These are phyloP conservation scores for Cymbomonas tetramitiformis DNA, from an alignment of 139 green algal species.

Conservation along the genomic window DNA sequence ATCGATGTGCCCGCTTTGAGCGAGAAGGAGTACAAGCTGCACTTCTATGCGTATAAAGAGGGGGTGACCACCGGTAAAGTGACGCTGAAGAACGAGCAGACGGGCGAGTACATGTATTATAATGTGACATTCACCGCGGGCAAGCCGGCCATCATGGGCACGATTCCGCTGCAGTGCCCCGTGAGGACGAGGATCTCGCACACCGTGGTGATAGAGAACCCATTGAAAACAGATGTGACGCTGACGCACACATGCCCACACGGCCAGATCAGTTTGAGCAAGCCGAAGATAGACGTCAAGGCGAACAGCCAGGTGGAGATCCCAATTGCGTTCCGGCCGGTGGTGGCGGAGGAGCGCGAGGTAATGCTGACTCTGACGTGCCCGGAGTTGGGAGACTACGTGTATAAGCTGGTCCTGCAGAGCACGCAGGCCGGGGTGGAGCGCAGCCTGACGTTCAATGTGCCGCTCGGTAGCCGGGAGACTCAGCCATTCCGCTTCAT, in stretches of 20 bases:
- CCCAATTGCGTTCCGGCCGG: slow-evolving; percentile 44
- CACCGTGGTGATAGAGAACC: no score
- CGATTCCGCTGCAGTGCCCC: slow-evolving; percentile 35
- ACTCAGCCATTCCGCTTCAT: slow-evolving; percentile 50
- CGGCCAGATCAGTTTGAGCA: slow-evolving; percentile 14
- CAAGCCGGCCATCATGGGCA: slow-evolving; percentile 27
- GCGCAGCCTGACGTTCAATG: slow-evolving; percentile 40
- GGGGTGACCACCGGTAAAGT: slow-evolving; percentile 30
- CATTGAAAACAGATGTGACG: no score
- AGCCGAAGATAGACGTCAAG: no score
- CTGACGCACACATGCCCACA: slow-evolving; percentile 25
- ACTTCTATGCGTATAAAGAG: slow-evolving; percentile 40
- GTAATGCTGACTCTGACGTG: slow-evolving; percentile 39
- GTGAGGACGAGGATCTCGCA: no score
- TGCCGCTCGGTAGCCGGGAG: slow-evolving; percentile 45
- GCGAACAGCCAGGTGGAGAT: slow-evolving; percentile 20
- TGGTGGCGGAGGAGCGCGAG: slow-evolving; percentile 36
- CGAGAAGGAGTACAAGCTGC: slow-evolving; percentile 49
- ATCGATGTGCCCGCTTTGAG: slow-evolving; percentile 46
- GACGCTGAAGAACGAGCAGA: slow-evolving; percentile 57
- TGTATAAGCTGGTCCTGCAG: slow-evolving; percentile 46
- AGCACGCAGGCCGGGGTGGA: slow-evolving; percentile 41
- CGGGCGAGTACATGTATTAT: slow-evolving; percentile 55
- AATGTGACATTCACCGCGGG: slow-evolving; percentile 40
- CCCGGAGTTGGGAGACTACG: slow-evolving; percentile 46